Conservation (phyloP, 1,139 yeast species). For the Yamadazyma atmosphaerica region DNA sequence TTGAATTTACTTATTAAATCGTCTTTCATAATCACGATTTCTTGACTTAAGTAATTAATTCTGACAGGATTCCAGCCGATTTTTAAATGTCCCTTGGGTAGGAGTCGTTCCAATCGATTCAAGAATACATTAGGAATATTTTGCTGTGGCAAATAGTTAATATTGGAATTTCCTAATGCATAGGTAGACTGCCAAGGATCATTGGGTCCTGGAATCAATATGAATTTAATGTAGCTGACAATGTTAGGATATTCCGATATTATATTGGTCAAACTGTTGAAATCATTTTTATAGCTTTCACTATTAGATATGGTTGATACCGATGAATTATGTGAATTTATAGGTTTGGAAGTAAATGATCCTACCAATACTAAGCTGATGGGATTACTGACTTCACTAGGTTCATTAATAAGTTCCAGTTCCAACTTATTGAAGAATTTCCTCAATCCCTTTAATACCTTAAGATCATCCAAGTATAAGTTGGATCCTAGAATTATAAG, state of each 20-base stretch:
- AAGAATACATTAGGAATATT: conserved; percentile 72
- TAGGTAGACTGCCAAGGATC: conserved; percentile 90
- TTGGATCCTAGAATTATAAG: conserved; percentile 75
- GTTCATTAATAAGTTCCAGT: conserved; percentile 29
- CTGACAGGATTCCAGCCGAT: conserved; percentile 78
- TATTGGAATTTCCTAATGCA: conserved; percentile 61
- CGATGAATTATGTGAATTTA: conserved; percentile 46
- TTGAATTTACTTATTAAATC: conserved; percentile 69
- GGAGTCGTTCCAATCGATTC: conserved; percentile 61
- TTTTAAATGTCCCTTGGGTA: conserved; percentile 55
- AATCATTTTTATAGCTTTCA: conserved; percentile 64
- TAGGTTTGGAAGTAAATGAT: conserved; percentile 70
- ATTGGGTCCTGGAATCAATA: conserved; percentile 83
- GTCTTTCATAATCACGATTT: conserved; percentile 72
- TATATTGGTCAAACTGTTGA: conserved; percentile 70
- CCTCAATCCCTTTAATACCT: conserved; percentile 58
- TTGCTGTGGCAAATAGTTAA: conserved; percentile 67
- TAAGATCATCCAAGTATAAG: conserved; percentile 60
- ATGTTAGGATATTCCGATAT: conserved; percentile 35
- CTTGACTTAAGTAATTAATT: conserved; percentile 79
- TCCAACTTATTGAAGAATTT: conserved; percentile 57
- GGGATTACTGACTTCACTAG: conserved; percentile 38
- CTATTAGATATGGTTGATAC: conserved; percentile 44
- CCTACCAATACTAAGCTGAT: conserved; percentile 48
- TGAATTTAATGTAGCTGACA: conserved; percentile 41